Percentiles rank a stretch among this genome's conserved stretches.
Conservation (phyloP, 441 rosid genomes). For the Theobroma grandiflorum region DNA sequence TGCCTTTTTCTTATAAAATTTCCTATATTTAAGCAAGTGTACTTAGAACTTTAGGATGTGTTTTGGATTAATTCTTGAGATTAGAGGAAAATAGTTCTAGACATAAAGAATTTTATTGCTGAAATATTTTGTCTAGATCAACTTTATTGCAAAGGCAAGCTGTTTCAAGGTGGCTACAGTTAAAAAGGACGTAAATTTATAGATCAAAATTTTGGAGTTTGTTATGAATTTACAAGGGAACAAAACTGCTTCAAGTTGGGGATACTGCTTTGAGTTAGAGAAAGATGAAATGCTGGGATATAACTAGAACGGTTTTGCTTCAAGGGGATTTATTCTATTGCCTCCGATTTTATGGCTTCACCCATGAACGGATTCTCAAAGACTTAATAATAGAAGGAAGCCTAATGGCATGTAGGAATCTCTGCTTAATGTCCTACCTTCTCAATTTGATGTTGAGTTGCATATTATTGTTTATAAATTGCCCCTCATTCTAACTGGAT, state of each 20-base stretch:
- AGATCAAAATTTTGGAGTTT: slow-evolving; percentile 15
- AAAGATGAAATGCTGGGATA: slow-evolving; percentile 8
- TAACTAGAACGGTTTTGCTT: slow-evolving; percentile 14
- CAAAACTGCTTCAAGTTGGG: slow-evolving; percentile 1
- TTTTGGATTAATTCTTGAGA: slow-evolving; percentile 16
- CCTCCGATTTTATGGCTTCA: slow-evolving; percentile 8
- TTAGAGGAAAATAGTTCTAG: neutral
- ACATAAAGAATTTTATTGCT: neutral
- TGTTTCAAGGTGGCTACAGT: slow-evolving; percentile 2
- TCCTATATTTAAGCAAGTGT: neutral
- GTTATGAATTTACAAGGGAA: slow-evolving; percentile 9
- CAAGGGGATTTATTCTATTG: neutral
- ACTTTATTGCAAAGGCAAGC: neutral
- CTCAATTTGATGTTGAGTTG: slow-evolving; percentile 10
- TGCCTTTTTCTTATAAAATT: slow-evolving; percentile 9
- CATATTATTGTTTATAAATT: slow-evolving; percentile 6
- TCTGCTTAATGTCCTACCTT: neutral
- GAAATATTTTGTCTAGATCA: slow-evolving; percentile 15
- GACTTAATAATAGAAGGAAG: neutral
- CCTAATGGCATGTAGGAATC: neutral
- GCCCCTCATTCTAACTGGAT: neutral
- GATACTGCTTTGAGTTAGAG: neutral
- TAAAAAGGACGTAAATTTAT: neutral
- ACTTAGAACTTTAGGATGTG: neutral
- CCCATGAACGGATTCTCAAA: neutral